Percentiles rank a stretch among this genome's conserved stretches.
Conservation (phyloP, 805 yeast genomes). For the Teunomyces barrocoloradensis region DNA sequence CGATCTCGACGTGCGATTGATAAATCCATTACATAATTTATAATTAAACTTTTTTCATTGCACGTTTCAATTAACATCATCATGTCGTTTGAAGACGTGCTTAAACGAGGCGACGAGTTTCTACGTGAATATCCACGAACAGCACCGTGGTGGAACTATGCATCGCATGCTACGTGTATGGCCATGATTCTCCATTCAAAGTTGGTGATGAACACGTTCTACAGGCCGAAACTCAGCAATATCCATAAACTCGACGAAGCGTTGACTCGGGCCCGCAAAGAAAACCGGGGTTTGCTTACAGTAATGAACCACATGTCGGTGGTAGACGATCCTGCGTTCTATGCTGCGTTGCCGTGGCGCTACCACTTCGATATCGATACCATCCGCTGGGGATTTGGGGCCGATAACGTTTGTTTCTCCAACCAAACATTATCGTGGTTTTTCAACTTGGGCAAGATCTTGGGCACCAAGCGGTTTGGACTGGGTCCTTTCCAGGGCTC, state of each 20-base stretch:
- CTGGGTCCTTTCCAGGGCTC: constrained; percentile 91
- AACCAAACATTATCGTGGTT: constrained; percentile 51
- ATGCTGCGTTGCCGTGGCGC: constrained; percentile 81
- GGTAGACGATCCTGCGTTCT: constrained; percentile 87
- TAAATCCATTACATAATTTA: neutral
- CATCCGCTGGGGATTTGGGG: constrained; percentile 94
- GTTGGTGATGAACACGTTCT: constrained; percentile 55
- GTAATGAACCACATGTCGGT: constrained; percentile 92
- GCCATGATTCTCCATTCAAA: constrained; percentile 66
- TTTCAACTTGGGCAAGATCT: constrained; percentile 85
- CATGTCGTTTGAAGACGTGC: constrained; percentile 67
- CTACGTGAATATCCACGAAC: constrained; percentile 61
- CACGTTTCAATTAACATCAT: neutral
- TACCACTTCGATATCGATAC: constrained; percentile 59
- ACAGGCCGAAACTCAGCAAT: constrained; percentile 61
- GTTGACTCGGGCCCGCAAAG: constrained; percentile 55
- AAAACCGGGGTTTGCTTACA: constrained; percentile 76
- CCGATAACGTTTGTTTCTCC: constrained; percentile 84
- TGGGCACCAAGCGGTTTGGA: constrained; percentile 85
- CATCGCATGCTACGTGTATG: constrained; percentile 67
- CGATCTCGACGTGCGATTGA: neutral
- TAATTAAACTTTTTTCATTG: neutral
- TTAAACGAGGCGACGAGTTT: constrained; percentile 71
- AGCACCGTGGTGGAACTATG: constrained; percentile 58
- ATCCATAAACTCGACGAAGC: constrained; percentile 65